Evolutionary conservation across 139 green algal species (phyloP), one percentile per base, ranked within the genome.

Genomic region (Auxenochlorella pyrenoidosa): DNA sequence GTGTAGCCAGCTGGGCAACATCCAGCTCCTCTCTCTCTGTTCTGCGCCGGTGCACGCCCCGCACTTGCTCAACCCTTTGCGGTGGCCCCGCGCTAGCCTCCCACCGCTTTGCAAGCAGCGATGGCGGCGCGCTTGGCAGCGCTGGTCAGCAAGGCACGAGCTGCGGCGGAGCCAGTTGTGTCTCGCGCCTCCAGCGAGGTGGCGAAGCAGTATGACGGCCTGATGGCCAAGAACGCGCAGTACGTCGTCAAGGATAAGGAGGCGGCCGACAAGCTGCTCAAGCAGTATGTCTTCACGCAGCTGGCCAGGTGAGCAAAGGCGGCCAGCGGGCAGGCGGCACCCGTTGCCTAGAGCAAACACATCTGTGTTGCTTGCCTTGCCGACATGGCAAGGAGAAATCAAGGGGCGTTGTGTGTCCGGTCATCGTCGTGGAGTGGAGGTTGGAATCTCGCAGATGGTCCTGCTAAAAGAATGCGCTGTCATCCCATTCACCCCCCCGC

Each of bases 231-330:
- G 10, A 94, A 94, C 76, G 80, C 89, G 43, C 58, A 96, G 75
- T 96, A 95, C 73, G 89, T 96, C 5, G 92, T 96, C 8, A 93
- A 95, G 72, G 94, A 96, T 77, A 75, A 83, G 26, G 90, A 78
- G 38, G 85, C 80, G 38, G 92, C 90, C 19, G 89, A 92, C 76
- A 93, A 94, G 80, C 88, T 96, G 34, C 59, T 90, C 12, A 95
- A 93, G 79, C 92, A 96, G 87, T 94, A 87, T 79, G 86, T 95
- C 30, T 96, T 91, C 86, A 96, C 93, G 40, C 94, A 95, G n/a
- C 75, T 96, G 70, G 86, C 91, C 24, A 93, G 83, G 93, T 95
- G 65, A 85, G 72, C 41, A 78, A 8, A 30, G 71, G 19, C 22
- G 60, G 12, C 22, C 26, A 24, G 15, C 15, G 12, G 15, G 54